Evolutionary conservation across 1,284 basidiomycete genomes (phyloP).

Genomic region (Coniferiporia weirii): DNA sequence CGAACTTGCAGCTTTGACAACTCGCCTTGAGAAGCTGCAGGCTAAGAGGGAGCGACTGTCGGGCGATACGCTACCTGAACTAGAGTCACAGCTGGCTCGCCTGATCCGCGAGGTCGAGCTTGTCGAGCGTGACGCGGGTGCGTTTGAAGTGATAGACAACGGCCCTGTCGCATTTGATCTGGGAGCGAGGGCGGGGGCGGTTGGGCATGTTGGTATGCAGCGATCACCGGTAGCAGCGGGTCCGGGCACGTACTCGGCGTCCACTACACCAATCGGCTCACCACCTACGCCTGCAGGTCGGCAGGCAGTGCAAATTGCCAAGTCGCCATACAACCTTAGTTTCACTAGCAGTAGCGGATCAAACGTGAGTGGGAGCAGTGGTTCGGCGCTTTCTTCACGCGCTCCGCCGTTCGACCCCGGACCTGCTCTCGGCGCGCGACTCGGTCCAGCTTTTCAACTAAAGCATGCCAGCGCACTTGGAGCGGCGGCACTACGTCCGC

Average conservation of each 20-base stretch:
- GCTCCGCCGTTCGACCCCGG: conserved; percentile 15
- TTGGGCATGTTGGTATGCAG: background rate
- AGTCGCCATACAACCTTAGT: background rate
- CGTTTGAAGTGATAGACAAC: conserved; percentile 17
- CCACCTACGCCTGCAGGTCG: background rate
- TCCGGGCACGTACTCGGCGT: background rate
- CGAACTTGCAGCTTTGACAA: conserved; percentile 35
- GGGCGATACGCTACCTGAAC: conserved; percentile 39
- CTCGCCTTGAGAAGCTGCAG: conserved; percentile 47
- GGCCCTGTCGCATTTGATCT: conserved; percentile 15
- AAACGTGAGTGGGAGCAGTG: background rate
- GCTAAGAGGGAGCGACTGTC: conserved; percentile 56
- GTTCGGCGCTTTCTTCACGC: conserved; percentile 11
- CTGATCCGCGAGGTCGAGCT: conserved; percentile 36
- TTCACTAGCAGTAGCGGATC: background rate
- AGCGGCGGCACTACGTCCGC: background rate
- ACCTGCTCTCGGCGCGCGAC: background rate
- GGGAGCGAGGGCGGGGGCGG: background rate
- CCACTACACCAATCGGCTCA: background rate
- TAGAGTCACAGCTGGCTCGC: conserved; percentile 36
- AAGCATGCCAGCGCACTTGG: background rate
- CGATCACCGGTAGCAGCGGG: background rate
- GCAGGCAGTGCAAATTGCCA: background rate
- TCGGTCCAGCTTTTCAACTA: conserved; percentile 9
- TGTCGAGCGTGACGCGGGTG: conserved; percentile 25